phyloP scores from a whole-genome alignment of 192 early-diverging fungal genomes.

The Mortierella hygrophila region DNA sequence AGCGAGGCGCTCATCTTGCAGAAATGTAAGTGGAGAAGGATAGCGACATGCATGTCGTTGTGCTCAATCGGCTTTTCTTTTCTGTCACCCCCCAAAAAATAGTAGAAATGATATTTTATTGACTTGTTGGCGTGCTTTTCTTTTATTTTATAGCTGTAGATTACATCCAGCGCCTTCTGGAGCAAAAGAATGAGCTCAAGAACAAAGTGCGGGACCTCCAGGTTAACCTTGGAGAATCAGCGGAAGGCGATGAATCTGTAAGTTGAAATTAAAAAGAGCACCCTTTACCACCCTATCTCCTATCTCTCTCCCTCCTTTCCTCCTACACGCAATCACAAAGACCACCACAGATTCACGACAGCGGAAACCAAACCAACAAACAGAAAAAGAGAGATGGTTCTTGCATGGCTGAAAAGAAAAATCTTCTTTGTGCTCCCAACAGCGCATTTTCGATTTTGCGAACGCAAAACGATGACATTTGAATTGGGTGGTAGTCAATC shows the following conservation, averaged over 20 bases:
- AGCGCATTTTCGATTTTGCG: not conserved
- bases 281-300: not conserved
- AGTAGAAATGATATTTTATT: not conserved
- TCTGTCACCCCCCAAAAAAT: not conserved
- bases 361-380: not conserved
- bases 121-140: not conserved
- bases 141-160: constrained; percentile 70
- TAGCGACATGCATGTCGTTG: not conserved
- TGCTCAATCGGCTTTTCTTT: not conserved
- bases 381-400: not conserved
- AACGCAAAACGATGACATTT: not conserved
- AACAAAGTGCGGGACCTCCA: constrained; percentile 65
- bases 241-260: constrained; percentile 50
- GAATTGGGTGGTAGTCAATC: not conserved
- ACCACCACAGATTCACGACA: not conserved
- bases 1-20: constrained; percentile 90
- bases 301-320: not conserved
- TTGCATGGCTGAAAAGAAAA: not conserved
- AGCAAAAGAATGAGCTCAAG: constrained; percentile 71
- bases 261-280: not conserved
- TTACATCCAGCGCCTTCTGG: constrained; percentile 78
- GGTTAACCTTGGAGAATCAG: constrained; percentile 61
- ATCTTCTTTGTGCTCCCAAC: constrained; percentile 1
- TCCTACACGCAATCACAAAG: not conserved
- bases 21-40: constrained; percentile 63